Percentiles rank a stretch among this genome's conserved stretches.
Evolutionary conservation across 1,284 basidiomycete species (phyloP).

Genomic region (Tremellales sp.): DNA sequence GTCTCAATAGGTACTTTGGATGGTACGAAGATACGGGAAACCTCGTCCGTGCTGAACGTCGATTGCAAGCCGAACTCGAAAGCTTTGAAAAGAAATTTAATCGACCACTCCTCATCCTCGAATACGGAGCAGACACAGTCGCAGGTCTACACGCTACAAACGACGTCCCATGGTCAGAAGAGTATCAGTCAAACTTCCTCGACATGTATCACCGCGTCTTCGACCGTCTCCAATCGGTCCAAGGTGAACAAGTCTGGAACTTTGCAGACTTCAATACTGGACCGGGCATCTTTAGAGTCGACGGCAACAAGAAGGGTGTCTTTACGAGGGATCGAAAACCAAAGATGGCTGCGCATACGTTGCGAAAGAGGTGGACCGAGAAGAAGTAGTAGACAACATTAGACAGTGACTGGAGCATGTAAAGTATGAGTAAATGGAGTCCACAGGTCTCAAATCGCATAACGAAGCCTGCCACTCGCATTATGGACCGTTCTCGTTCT

Average conservation of each 20-base stretch:
- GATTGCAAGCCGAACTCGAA: constrained; percentile 17
- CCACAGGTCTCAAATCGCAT: no score
- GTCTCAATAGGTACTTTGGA: constrained; percentile 27
- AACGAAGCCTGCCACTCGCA: no score
- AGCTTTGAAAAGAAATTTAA: constrained; percentile 13
- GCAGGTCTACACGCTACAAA: constrained; percentile 16
- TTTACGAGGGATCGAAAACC: constrained; percentile 21
- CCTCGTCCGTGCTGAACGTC: constrained; percentile 14
- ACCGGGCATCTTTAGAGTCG: constrained; percentile 21
- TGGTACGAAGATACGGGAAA: constrained; percentile 25
- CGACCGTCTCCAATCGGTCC: constrained; percentile 19
- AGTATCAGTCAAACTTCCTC: constrained; percentile 18
- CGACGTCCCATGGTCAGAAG: constrained; percentile 23
- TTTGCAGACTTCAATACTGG: constrained; percentile 26
- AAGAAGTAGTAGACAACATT: no score
- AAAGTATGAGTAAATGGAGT: no score
- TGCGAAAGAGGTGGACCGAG: constrained; percentile 16
- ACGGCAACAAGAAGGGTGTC: constrained; percentile 28
- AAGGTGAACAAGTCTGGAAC: constrained; percentile 30
- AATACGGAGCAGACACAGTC: constrained; percentile 25
- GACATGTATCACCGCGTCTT: constrained; percentile 26
- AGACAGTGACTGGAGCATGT: no score
- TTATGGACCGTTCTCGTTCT: no score
- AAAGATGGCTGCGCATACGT: constrained; percentile 19
- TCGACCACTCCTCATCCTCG: constrained; percentile 18